Evolutionary conservation across 1,284 basidiomycete genomes (phyloP), one percentile per base, ranked within the genome.

Genomic region (Xerocomus minutiporus): DNA sequence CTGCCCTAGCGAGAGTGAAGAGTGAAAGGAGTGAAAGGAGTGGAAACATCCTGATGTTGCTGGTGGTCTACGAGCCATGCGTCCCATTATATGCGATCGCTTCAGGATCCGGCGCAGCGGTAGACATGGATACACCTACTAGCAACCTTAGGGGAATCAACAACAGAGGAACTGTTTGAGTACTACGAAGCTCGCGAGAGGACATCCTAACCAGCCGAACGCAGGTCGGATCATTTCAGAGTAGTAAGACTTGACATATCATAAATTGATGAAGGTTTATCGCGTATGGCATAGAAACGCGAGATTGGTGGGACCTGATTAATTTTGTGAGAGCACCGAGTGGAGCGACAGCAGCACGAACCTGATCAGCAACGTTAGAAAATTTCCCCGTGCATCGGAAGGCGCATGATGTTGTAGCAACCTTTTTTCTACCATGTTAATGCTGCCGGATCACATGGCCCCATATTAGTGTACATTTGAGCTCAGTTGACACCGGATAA

Each of bases 1-100:
- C 47, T 31, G 66, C 56, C 34, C 25, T 42, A 13, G 36, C 41
- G n/a, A 67, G 32, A 26, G 48, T 46, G 63, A 56, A 29, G 65
- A 70, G 34, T 25, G 65, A 46, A 49, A 51, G 1, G 29, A 66
- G 40, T 41, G 26, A 4, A 6, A 65, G 23, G 41, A 50, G 29
- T n/a, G 48, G 11, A 31, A 57, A 9, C 61, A 67, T 68, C 42
- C 26, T 17, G n/a, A 12, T 34, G 45, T n/a, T 39, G 39, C 46
- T 53, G 42, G 45, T 31, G n/a, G 42, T 29, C 42, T 31, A 31
- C 23, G 15, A 17, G n/a, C 5, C 7, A 26, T 34, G 5, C 8
- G 5, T 28, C 8, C 13, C 26, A 3, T 51, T 53, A 54, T 60
- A 53, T 50, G 4, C 6, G 20, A 17, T 38, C 32, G 11, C 20